Base-by-base conservation (phyloP, 2,329 filamentous ascomycete species). In the Fusarium paranaense region DNA sequence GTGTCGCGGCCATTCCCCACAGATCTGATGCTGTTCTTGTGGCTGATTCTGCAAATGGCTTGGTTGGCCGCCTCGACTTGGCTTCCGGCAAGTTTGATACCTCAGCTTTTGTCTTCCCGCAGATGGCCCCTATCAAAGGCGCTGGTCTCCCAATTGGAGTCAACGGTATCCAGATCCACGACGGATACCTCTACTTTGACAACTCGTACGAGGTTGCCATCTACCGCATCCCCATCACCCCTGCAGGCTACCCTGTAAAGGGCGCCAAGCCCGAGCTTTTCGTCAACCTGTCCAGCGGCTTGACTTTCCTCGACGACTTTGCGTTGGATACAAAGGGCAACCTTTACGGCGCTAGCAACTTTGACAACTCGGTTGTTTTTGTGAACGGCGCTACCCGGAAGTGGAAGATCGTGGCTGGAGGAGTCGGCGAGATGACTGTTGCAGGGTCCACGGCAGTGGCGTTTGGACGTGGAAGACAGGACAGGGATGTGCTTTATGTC, bases 271-370 rank as follows among this genome's bases (percentile, higher is more conserved):
- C 70, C 2, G 67, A 78, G 30, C 62, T 78, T 22, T 60, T 79
- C 14, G 62, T 66, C 6, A 32, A 76, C 33, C 27, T 79, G 4
- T 76, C 77, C 0, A 56, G 20, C 0, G 14, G 35, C 0, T 54
- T 71, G 13, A 56, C 6, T 2, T 74, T 76, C 13, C 59, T 79
- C 5, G 77, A 79, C 18, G 77, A 79, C 61, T 79, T 79, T 27
- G 54, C 47, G 3, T 71, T 79, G 16, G 75, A 74, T 6, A 13
- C 20, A 1, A 35, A 62, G 0, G 76, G 76, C 0, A 70, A 79
- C 20, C 76, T 79, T 10, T 79, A 74, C 25, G 71, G 47, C 0
- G 32, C 74, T 0, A 78, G 56, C 20, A 79, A 78, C 54, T 63
- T 72, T 32, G 76, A 77, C 18, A 76, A 78, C 61, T 71, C 69